A percentile compares a stretch with the other conserved stretches of the same genome.
Conservation (phyloP, 306 rosid genomes). For the Hippophae tibetana region DNA sequence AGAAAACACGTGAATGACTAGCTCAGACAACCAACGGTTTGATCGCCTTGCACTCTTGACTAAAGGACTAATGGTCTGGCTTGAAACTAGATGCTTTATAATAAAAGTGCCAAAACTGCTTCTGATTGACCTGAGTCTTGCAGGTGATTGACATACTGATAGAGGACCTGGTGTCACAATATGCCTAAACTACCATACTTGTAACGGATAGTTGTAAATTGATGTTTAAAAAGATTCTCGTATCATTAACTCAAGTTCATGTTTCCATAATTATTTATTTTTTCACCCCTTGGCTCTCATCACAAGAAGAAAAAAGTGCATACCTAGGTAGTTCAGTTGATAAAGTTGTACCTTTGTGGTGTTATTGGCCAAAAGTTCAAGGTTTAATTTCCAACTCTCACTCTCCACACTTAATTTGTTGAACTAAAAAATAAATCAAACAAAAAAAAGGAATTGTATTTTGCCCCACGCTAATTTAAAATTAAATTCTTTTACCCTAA, state of each 20-base stretch:
- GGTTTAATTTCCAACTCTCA: no score
- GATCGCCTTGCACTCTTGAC: slow-evolving; percentile 61
- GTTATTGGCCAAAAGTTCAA: no score
- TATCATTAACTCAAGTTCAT: slow-evolving; percentile 17
- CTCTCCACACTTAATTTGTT: no score
- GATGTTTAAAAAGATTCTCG: slow-evolving; percentile 17
- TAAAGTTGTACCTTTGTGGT: no score
- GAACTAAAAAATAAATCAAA: no score
- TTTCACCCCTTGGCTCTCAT: no score
- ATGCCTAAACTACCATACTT: slow-evolving; percentile 16
- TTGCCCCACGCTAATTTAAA: no score
- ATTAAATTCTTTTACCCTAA: no score
- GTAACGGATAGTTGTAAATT: slow-evolving; percentile 23
- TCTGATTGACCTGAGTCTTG: slow-evolving; percentile 30
- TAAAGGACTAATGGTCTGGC: slow-evolving; percentile 14
- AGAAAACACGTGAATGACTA: slow-evolving; percentile 15
- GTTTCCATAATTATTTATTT: slow-evolving; percentile 3
- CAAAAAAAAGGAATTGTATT: no score
- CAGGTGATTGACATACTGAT: slow-evolving; percentile 26
- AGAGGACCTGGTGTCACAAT: slow-evolving; percentile 25
- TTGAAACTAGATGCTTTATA: slow-evolving; percentile 14
- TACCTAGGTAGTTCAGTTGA: no score
- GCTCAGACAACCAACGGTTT: slow-evolving; percentile 7
- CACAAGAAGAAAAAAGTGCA: no score
- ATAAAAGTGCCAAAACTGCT: slow-evolving; percentile 12